Percentiles rank a stretch among this genome's conserved stretches.
phyloP scores from a whole-genome alignment of 768 basidiomycete genomes.

The Boletus pseudopeckii region DNA sequence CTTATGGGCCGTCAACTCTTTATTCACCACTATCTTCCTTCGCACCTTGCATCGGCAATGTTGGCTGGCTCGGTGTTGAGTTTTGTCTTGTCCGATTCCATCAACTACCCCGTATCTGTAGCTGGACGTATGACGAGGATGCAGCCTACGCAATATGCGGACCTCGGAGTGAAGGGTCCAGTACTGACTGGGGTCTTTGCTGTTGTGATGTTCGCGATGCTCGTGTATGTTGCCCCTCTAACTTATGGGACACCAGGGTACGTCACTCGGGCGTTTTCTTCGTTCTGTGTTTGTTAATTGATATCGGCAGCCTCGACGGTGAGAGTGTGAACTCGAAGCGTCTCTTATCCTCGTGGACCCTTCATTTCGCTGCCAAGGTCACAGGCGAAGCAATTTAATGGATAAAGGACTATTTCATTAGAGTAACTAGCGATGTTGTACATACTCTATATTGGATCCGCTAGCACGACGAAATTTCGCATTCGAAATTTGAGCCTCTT shows the following conservation, averaged over 20 bases:
- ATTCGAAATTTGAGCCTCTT: background rate
- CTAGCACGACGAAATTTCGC: slow-evolving; percentile 4
- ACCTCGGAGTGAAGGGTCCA: slow-evolving; percentile 77
- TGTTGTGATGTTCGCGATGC: slow-evolving; percentile 59
- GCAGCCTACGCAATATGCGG: slow-evolving; percentile 54
- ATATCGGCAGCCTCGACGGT: slow-evolving; percentile 64
- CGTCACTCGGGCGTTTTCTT: slow-evolving; percentile 28
- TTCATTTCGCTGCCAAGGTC: slow-evolving; percentile 84
- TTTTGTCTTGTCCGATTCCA: slow-evolving; percentile 84
- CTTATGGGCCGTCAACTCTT: slow-evolving; percentile 96
- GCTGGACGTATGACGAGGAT: slow-evolving; percentile 64
- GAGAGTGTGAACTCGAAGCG: slow-evolving; percentile 82
- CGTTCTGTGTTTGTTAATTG: slow-evolving; percentile 13
- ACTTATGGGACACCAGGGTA: slow-evolving; percentile 98
- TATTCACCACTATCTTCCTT: slow-evolving; percentile 96
- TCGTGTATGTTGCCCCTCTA: slow-evolving; percentile 78
- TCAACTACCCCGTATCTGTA: slow-evolving; percentile 87
- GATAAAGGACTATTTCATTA: slow-evolving; percentile 10
- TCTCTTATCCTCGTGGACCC: slow-evolving; percentile 85
- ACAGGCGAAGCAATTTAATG: slow-evolving; percentile 36
- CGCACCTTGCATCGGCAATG: slow-evolving; percentile 88
- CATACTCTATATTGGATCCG: slow-evolving; percentile 19
- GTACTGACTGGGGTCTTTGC: slow-evolving; percentile 55
- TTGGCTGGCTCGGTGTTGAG: slow-evolving; percentile 90
- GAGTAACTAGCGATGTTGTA: slow-evolving; percentile 17